Base-by-base conservation (phyloP, 2,329 filamentous ascomycete genomes). In the Pseudonectria foliicola region DNA sequence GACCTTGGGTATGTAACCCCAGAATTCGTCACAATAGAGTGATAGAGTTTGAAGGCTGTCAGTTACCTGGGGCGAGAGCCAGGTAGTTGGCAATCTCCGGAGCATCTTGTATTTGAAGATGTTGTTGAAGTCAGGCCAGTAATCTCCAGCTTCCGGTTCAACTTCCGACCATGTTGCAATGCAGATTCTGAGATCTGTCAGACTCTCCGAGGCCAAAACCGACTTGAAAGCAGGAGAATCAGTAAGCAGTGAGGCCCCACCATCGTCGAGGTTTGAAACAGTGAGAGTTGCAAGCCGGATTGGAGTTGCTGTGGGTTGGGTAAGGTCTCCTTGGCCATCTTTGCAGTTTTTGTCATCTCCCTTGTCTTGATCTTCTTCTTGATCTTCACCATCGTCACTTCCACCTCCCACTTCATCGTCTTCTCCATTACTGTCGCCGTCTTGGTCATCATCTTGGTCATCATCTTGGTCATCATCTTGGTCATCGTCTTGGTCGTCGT, bases 1-100 rank as follows among this genome's bases (percentile, higher is more conserved):
- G 21, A 61, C 47, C 24, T 49, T 54, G 0, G 61, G 63, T 4
- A 47, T 54, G 40, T 52, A 62, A 1, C 66, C 59, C 40, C 59
- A 67, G 34, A 55, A 61, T 1, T 56, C 39, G 2, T 38, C 40
- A 3, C 51, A 49, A 34, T 54, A 64, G 0, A 70, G 36, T 0
- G 59, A 63, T 3, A 70, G 50, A 5, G 60, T 54, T 3, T 42
- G 46, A 3, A 62, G 33, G 6, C 48, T 44, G 3, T 40, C 27
- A 0, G 43, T 38, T 1, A 55, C 13, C 0, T 35, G 8, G 0
- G 42, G 36, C 3, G 23, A 18, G 0, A 56, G 40, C 46, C 44
- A 51, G 1, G 31, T 31, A 1, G 13, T 27, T 0, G 46, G 43
- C 1, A 57, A 6, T 3, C 12, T 28, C 3, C 41, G 31, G 7